Base-by-base conservation (phyloP, 345 rosid genomes). In the Sisymbrium irio region DNA sequence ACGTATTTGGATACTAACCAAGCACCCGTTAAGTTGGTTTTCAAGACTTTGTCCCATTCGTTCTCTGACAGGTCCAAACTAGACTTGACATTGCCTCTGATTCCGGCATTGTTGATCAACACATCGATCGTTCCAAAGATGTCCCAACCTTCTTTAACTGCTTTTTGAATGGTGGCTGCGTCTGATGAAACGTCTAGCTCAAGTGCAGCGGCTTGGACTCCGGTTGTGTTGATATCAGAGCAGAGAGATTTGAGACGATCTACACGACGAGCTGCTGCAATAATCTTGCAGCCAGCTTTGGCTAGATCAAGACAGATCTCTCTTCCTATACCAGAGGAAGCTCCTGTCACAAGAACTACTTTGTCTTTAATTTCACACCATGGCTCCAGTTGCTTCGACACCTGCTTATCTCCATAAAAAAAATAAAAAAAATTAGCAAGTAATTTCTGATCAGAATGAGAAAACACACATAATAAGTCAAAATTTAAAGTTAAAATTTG, bases 141-240 rank as follows among this genome's bases (percentile, higher is more conserved):
- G 19, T 1, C 30, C 55, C 55, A 49, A 49, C 30, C 55, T 49
- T 20, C 55, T 49, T 49, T 49, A 20, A 49, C 55, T 6, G 56
- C 56, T 10, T 50, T 22, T 22, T 50, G 56, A 50, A 50, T 22
- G 32, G 56, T 50, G 56, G 56, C 56, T 20, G 56, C 56, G 56
- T 50, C 56, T 50, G 56, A 50, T 50, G 56, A 50, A 50, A 50
- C n/a, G 56, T 50, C 56, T 50, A 50, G 56, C 56, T 50, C 56
- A 50, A 50, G 56, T 7, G 56, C 32, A 20, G 56, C 15, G n/a
- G 56, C 30, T 50, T 50, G 56, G 14, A 22, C 32, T 20, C 15
- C 15, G 7, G 56, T 50, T 50, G 32, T 50, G 56, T 50, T 50
- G 56, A 22, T 50, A 5, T 50, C 32, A 4, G 32, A 50, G 56